Base-by-base conservation (phyloP, 129 eudicot species). In the Saposhnikovia divaricata region DNA sequence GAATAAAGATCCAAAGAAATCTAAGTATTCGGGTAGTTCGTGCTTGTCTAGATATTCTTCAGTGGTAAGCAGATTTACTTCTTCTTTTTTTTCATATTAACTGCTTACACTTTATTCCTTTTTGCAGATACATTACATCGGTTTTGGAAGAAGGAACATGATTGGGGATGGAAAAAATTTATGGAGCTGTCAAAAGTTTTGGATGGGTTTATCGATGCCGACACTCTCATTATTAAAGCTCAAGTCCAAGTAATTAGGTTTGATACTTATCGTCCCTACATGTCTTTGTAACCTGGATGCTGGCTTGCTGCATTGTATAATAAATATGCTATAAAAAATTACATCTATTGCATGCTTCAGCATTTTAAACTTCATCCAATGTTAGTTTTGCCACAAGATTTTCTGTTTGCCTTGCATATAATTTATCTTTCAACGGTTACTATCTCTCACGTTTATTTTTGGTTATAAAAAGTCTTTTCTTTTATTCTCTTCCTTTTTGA, bases 131-230 rank as follows among this genome's bases (percentile, higher is more conserved):
- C 99, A 51, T 87, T 96, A 79, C 99, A 96, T 76, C 93, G 97
- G 13, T 96, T 96, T 78, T 92, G 97, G 97, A 96, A 92, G 88
- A 96, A 96, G 87, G 99, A 96, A 84, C 99, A 96, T 83, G 99
- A 96, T 65, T 96, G 99, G 99, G 99, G 99, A 38, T 96, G 99
- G 99, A 96, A 96, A 87, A 96, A 96, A 61, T 96, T 96, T 82
- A 96, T 96, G 99, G 99, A 96, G 84, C 89, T 90, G 42, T 88
- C 97, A 9, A 96, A 96, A 88, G 93, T 96, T 73, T 73, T 88
- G 70, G 99, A 96, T 81, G 99, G 97, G 63, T 96, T 96, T 89
- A 82, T 96, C 70, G 99, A 96, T 86, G 93, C 88, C 2, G 98
- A 96, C 82, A 86, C 96, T 38, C 93, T 96, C 74, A 87, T 89